Evolutionary conservation across 2,329 filamentous ascomycete genomes (phyloP).

Genomic region (Tothia fuscella): DNA sequence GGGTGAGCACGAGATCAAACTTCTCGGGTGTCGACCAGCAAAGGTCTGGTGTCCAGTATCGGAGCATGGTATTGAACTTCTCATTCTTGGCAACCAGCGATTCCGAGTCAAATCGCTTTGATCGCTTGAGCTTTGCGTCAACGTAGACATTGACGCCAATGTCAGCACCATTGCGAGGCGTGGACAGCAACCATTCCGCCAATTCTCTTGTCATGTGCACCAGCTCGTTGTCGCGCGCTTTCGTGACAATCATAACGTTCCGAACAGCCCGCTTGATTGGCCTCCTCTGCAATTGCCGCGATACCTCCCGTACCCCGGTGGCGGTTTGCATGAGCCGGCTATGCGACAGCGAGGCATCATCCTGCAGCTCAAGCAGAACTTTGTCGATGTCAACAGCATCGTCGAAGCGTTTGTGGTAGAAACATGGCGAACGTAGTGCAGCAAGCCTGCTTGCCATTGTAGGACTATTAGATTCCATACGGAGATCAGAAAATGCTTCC

Average conservation of each 20-base stretch:
- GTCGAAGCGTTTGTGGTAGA: slow-evolving; percentile 95
- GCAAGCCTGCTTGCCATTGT: slow-evolving; percentile 40
- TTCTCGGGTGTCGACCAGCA: slow-evolving; percentile 91
- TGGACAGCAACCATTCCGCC: slow-evolving; percentile 74
- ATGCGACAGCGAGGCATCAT: slow-evolving; percentile 63
- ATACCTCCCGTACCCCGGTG: slow-evolving; percentile 87
- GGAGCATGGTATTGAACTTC: slow-evolving; percentile 71
- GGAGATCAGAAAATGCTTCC: slow-evolving; percentile 41
- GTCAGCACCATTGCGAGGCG: slow-evolving; percentile 78
- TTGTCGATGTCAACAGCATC: slow-evolving; percentile 91
- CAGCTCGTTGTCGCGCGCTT: slow-evolving; percentile 87
- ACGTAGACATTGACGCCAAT: slow-evolving; percentile 95
- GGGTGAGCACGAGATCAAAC: slow-evolving; percentile 85
- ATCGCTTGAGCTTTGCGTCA: slow-evolving; percentile 83
- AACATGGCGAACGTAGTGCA: slow-evolving; percentile 81
- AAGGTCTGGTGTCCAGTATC: slow-evolving; percentile 92
- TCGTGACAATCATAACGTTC: slow-evolving; percentile 97
- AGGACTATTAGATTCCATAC: slow-evolving; percentile 31
- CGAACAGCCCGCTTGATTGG: slow-evolving; percentile 85
- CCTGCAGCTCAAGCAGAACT: slow-evolving; percentile 87
- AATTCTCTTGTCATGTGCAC: slow-evolving; percentile 83
- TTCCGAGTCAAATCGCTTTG: slow-evolving; percentile 72
- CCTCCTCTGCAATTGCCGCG: slow-evolving; percentile 82
- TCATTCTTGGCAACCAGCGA: slow-evolving; percentile 62
- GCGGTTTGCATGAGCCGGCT: slow-evolving; percentile 91